phyloP scores from a whole-genome alignment of 352 stramenopile genomes.

The Paralagenidium karlingii region DNA sequence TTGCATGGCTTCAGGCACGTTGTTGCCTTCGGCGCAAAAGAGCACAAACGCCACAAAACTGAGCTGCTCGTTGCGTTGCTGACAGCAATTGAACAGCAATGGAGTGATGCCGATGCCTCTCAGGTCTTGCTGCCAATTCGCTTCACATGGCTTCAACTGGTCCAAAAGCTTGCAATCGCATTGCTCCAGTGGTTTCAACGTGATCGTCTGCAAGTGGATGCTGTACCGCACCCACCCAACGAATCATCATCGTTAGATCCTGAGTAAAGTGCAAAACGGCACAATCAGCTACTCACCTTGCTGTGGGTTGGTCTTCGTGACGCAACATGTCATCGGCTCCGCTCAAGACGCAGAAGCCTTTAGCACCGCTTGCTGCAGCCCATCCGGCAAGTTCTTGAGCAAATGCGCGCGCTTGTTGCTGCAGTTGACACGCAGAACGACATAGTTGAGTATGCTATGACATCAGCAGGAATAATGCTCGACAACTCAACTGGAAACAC shows the following conservation, averaged over 20 bases:
- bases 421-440: constrained; percentile 2
- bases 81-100: constrained; percentile 26
- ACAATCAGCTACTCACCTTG: constrained; percentile 8
- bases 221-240: no score
- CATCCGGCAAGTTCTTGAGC: constrained; percentile 39
- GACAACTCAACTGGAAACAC: constrained; percentile 19
- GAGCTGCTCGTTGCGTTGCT: constrained; percentile 14
- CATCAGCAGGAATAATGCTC: not conserved
- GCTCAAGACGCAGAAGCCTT: constrained; percentile 36
- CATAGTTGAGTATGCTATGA: not conserved
- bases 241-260: no score
- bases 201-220: no score
- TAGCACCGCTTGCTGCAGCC: constrained; percentile 22
- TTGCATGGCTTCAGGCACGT: constrained; percentile 50
- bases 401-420: constrained; percentile 43
- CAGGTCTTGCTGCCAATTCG: constrained; percentile 36
- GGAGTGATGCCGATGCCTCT: constrained; percentile 47
- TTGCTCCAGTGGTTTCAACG: no score
- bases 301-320: constrained; percentile 62
- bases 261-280: no score
- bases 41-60: constrained; percentile 48
- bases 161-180: no score
- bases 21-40: constrained; percentile 66
- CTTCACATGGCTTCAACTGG: no score
- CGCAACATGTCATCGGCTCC: constrained; percentile 74